Evolutionary conservation across 164 flowering plant species (phyloP).

Genomic region (Buxus sempervirens): DNA sequence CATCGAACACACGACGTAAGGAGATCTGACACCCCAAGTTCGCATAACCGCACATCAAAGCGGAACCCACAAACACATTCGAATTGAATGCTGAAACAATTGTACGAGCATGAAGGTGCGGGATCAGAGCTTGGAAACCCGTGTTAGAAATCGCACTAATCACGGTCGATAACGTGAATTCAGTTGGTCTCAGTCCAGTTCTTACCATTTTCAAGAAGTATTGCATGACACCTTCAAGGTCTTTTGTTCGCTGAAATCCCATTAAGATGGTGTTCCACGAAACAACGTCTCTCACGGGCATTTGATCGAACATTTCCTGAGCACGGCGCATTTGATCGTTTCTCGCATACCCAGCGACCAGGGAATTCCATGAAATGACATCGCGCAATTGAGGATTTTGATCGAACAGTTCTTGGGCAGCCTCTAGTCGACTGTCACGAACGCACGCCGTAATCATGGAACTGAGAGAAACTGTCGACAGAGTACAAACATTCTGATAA

Average conservation of each 20-base stretch:
- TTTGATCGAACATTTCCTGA: neutral
- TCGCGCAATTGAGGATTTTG: neutral
- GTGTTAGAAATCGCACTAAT: neutral
- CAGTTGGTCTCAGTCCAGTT: neutral
- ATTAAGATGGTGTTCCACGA: neutral
- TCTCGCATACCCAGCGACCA: neutral
- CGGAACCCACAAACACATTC: neutral
- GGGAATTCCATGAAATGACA: neutral
- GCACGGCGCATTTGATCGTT: neutral
- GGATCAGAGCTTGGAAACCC: neutral
- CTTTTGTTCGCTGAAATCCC: neutral
- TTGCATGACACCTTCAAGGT: neutral
- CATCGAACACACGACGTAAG: neutral
- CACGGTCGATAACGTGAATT: neutral
- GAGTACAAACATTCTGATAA: neutral
- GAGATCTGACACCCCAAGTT: neutral
- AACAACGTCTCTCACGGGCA: neutral
- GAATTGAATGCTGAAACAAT: neutral
- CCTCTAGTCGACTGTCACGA: neutral
- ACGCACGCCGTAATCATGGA: neutral
- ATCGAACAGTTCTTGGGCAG: neutral
- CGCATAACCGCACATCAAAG: neutral
- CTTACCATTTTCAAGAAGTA: neutral
- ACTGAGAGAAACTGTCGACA: neutral
- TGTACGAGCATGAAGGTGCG: neutral